Evolutionary conservation across 2,329 filamentous ascomycete genomes (phyloP).

Genomic region (Neofusicoccum cordaticola): DNA sequence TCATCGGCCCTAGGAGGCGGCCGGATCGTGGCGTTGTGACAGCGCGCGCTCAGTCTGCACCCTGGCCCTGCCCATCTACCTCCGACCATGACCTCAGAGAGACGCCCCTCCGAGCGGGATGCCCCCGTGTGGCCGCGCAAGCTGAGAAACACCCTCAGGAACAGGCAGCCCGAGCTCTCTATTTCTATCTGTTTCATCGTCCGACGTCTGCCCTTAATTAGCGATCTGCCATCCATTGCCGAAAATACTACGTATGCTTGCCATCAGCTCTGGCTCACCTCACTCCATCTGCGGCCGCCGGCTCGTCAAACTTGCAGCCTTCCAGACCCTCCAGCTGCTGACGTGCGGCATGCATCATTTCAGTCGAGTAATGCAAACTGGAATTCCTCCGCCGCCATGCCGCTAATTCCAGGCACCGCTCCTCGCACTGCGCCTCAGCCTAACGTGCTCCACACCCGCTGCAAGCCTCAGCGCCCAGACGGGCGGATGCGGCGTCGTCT

Average conservation of each 20-base stretch:
- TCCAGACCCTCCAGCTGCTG: not conserved
- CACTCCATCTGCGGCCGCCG: not conserved
- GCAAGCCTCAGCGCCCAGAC: not conserved
- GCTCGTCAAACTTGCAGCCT: not conserved
- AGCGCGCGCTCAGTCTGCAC: not conserved
- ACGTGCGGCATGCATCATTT: not conserved
- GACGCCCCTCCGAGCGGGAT: not conserved
- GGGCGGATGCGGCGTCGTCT: not conserved
- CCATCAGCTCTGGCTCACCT: not conserved
- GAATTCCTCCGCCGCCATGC: not conserved
- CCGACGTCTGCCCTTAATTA: not conserved
- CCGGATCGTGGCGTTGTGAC: not conserved
- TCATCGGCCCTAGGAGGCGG: not conserved
- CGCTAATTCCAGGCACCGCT: not conserved
- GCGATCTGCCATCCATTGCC: not conserved
- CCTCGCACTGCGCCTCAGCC: not conserved
- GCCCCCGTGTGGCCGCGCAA: conserved; percentile 1
- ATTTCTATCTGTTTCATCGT: not conserved
- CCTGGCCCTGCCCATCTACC: not conserved
- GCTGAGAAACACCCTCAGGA: not conserved
- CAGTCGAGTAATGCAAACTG: not conserved
- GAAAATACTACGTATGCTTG: not conserved
- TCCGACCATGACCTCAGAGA: not conserved
- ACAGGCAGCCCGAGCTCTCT: not conserved
- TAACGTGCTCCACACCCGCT: not conserved